Base-by-base conservation (phyloP, 208 protist genomes). In the Trypanosoma rangeli region DNA sequence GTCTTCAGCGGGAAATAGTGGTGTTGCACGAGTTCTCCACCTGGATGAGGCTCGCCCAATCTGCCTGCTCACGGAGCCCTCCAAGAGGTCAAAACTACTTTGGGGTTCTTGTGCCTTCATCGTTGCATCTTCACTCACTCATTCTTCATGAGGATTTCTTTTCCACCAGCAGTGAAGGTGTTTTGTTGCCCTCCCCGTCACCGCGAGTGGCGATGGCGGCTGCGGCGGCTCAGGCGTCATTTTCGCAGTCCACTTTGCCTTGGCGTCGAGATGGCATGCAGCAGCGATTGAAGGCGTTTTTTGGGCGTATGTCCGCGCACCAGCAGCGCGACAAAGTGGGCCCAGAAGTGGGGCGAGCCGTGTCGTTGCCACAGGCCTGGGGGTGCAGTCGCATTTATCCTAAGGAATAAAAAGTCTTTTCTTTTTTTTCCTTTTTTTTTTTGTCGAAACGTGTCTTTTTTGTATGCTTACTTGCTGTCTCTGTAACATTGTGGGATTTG, bases 371-470 rank as follows among this genome's bases (percentile, higher is more conserved):
- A 37, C 61, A 24, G 29, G 26, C 28, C 42, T 10, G 13, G 61
- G 24, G 12, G 35, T 42, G 39, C n/a, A 42, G 53, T 42, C 26
- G 22, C 24, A 5, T 46, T 3, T 5, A 1, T 46, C 42, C 42
- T 15, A 46, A 16, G 42, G 5, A 16, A 46, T 46, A 46, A 46
- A 46, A 53, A 7, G 22, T 9, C 54, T 63, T 69, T 50, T 56
- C 42, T 26, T 64, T 66, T 62, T 49, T 59, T 57, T 70, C 15
- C 12, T 15, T 79, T 68, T 56, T 68, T 59, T 68, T 58, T 76
- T 33, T 61, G 37, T 55, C 42, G 42, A 46, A 46, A 18, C 1
- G 8, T 16, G 42, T 46, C 15, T 46, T 1, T 46, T 18, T 1
- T 46, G 42, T 1, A 46, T 46, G 8, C 42, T 46, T 9, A 46